Percentiles rank a stretch among this genome's conserved stretches.
Conservation (phyloP, 495 filamentous ascomycete species). For the Aspergillus avenaceus region DNA sequence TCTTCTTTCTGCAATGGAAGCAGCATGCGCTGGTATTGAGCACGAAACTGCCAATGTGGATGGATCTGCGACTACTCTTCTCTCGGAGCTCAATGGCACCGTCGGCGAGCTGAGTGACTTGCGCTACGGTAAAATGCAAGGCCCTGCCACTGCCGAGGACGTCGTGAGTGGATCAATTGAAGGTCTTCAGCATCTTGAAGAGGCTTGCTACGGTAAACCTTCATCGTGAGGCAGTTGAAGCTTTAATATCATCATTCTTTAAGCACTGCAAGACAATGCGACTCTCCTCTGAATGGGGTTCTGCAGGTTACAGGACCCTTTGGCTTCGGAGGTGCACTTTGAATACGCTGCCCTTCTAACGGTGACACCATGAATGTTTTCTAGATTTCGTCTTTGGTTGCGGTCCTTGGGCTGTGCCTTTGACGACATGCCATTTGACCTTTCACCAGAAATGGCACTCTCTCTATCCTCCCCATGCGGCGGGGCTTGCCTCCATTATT, state of each 20-base stretch:
- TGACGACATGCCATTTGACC: too few relatives aligned
- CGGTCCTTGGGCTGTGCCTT: too few relatives aligned
- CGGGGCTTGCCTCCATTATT: too few relatives aligned
- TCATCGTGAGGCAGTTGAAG: background rate
- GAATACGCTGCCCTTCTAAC: too few relatives aligned
- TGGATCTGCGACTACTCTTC: slow-evolving; percentile 54
- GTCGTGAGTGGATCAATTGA: slow-evolving; percentile 54
- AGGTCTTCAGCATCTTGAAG: slow-evolving; percentile 55
- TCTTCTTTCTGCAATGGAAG: slow-evolving; percentile 64
- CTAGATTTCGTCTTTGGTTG: too few relatives aligned
- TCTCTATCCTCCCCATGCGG: too few relatives aligned
- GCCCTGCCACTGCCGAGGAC: slow-evolving; percentile 51
- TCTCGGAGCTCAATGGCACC: slow-evolving; percentile 57
- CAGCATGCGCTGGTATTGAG: slow-evolving; percentile 61
- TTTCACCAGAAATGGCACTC: too few relatives aligned
- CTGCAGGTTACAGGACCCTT: too few relatives aligned
- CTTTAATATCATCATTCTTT: background rate
- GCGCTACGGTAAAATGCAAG: slow-evolving; percentile 71
- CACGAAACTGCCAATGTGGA: slow-evolving; percentile 60
- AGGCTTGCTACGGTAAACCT: slow-evolving; percentile 49
- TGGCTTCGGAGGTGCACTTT: too few relatives aligned
- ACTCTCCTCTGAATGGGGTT: too few relatives aligned
- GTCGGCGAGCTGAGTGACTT: slow-evolving; percentile 76
- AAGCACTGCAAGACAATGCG: background rate
- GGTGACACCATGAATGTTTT: too few relatives aligned